A percentile compares a stretch with the other conserved stretches of the same genome.
Conservation (phyloP, 2,329 filamentous ascomycete genomes). For the Cladosporium sp. region DNA sequence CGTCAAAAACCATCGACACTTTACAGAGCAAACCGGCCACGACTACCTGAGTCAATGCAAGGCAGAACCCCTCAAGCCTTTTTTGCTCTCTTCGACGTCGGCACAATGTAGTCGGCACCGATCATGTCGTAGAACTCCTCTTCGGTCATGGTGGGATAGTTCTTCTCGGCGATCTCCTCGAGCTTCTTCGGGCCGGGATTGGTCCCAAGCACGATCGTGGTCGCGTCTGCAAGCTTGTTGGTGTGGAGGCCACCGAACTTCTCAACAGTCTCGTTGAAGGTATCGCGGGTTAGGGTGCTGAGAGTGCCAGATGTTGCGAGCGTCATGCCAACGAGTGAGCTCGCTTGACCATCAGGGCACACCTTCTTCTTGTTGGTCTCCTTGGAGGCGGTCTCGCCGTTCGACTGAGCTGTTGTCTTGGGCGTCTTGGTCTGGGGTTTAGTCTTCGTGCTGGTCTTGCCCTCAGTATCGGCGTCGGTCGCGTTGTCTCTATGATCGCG, state of each 20-base stretch:
- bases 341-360: slow-evolving; percentile 6
- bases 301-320: slow-evolving; percentile 15
- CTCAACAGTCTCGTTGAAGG: slow-evolving; percentile 15
- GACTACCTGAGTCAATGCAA: neutral
- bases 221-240: slow-evolving; percentile 14
- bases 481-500: neutral
- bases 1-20: neutral
- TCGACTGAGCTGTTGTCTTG: neutral
- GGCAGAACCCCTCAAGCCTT: neutral
- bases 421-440: neutral
- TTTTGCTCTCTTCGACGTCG: slow-evolving; percentile 13
- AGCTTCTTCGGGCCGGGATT: slow-evolving; percentile 20
- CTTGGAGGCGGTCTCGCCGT: neutral
- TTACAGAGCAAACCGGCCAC: neutral
- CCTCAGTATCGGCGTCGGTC: neutral
- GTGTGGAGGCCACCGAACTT: slow-evolving; percentile 13
- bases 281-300: slow-evolving; percentile 13
- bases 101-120: neutral
- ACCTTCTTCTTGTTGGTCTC: neutral
- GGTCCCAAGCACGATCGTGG: slow-evolving; percentile 15
- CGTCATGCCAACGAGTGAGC: slow-evolving; percentile 11
- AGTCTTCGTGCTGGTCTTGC: neutral
- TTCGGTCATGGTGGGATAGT: slow-evolving; percentile 16
- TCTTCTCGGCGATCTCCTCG: slow-evolving; percentile 17
- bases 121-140: slow-evolving; percentile 17